Conservation (phyloP, 177 flowering plant species). For the Tripterygium wilfordii region DNA sequence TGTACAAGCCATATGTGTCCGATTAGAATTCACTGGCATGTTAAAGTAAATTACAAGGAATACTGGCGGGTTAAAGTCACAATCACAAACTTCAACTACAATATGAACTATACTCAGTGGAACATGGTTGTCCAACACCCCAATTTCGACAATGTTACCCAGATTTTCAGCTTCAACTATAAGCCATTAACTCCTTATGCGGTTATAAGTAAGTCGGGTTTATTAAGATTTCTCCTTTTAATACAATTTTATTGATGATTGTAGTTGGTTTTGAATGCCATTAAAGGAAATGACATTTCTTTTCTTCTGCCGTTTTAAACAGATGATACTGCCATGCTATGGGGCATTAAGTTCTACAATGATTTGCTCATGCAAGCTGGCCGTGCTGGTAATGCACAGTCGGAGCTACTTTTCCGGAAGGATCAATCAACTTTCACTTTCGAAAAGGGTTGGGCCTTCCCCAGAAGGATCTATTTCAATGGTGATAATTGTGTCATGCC, state of each 20-base stretch:
- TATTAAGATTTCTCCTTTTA: neutral
- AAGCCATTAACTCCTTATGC: slow-evolving; percentile 45
- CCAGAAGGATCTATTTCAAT: slow-evolving; percentile 52
- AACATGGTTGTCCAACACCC: slow-evolving; percentile 64
- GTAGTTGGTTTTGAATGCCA: slow-evolving; percentile 2
- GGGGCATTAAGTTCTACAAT: slow-evolving; percentile 58
- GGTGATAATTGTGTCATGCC: slow-evolving; percentile 70
- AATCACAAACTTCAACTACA: slow-evolving; percentile 53
- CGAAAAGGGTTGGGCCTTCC: slow-evolving; percentile 62
- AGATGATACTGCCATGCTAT: slow-evolving; percentile 60
- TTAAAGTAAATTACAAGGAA: slow-evolving; percentile 46
- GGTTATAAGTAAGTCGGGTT: slow-evolving; percentile 43
- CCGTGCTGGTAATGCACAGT: slow-evolving; percentile 52
- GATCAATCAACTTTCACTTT: slow-evolving; percentile 46
- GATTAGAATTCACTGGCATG: slow-evolving; percentile 58
- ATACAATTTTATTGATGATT: too few relatives aligned
- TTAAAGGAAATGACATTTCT: too few relatives aligned
- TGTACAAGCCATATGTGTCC: slow-evolving; percentile 67
- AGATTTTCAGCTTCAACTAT: slow-evolving; percentile 56
- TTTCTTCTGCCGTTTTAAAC: slow-evolving; percentile 4
- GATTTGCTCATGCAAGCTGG: slow-evolving; percentile 54
- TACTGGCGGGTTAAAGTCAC: slow-evolving; percentile 64
- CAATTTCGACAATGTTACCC: slow-evolving; percentile 54
- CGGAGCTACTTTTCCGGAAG: slow-evolving; percentile 51
- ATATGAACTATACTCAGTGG: slow-evolving; percentile 58